phyloP scores from a whole-genome alignment of 768 basidiomycete species.

The Cytidiella melzeri region DNA sequence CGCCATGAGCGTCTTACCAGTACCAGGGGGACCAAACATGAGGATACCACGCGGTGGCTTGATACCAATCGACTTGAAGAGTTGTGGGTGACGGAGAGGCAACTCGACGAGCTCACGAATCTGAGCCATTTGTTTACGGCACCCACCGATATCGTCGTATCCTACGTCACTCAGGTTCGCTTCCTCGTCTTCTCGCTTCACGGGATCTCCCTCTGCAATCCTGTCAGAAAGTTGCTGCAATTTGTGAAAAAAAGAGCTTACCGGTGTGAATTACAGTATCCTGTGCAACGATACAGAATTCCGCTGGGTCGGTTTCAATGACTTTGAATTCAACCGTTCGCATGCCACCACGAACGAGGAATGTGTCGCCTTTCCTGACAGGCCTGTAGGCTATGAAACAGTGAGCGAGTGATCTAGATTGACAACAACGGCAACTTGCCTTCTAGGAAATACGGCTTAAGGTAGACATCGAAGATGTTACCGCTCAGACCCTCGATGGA shows the following conservation, averaged over 20 bases:
- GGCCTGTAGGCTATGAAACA: conserved; percentile 57
- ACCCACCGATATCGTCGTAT: conserved; percentile 99
- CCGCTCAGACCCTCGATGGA: conserved; percentile 97
- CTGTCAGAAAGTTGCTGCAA: not conserved
- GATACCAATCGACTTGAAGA: conserved; percentile 99
- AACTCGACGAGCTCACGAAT: conserved; percentile 99
- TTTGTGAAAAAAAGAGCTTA: conserved; percentile 23
- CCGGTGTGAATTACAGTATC: conserved; percentile 97
- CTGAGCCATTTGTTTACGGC: conserved; percentile 99
- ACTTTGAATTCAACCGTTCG: conserved; percentile 99
- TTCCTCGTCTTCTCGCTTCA: conserved; percentile 99
- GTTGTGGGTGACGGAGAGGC: conserved; percentile 94
- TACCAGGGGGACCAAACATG: conserved; percentile 98
- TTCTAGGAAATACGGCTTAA: conserved; percentile 99
- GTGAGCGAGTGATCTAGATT: conserved; percentile 6
- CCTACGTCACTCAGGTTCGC: conserved; percentile 94
- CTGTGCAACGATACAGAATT: conserved; percentile 98
- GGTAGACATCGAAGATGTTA: conserved; percentile 97
- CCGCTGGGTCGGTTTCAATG: conserved; percentile 95
- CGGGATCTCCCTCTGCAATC: conserved; percentile 85
- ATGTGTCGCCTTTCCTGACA: conserved; percentile 96
- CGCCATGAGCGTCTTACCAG: conserved; percentile 99
- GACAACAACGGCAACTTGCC: conserved; percentile 35
- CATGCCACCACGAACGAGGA: conserved; percentile 98
- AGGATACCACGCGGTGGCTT: conserved; percentile 98